A percentile compares a stretch with the other conserved stretches of the same genome.
Evolutionary conservation across 192 early-diverging fungal genomes (phyloP).

Genomic region (Chytriomyces confervae): DNA sequence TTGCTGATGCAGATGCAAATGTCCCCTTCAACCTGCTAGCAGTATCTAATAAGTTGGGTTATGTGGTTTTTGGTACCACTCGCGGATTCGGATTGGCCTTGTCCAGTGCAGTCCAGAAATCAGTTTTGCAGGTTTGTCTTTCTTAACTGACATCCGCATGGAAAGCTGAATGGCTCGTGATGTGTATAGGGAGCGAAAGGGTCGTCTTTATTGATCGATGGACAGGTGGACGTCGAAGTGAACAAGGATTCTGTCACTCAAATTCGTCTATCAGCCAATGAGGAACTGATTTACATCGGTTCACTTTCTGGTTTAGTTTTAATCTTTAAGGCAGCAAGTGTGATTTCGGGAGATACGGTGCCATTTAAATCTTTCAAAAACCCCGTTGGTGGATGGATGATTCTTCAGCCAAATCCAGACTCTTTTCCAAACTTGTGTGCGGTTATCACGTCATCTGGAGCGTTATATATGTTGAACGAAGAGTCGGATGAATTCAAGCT

Average conservation of each 20-base stretch:
- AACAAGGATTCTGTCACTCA: constrained; percentile 14
- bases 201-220: neutral
- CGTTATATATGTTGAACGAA: constrained; percentile 8
- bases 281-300: constrained; percentile 8
- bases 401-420: constrained; percentile 34
- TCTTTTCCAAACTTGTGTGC: constrained; percentile 21
- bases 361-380: constrained; percentile 6
- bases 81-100: constrained; percentile 30
- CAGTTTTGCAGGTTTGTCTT: constrained; percentile 5
- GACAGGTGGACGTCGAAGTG: neutral
- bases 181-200: neutral
- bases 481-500: constrained; percentile 25
- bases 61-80: constrained; percentile 25
- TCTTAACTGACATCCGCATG: neutral
- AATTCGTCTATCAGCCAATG: constrained; percentile 19
- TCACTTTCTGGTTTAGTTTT: constrained; percentile 1
- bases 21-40: constrained; percentile 15
- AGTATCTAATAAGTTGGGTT: constrained; percentile 33
- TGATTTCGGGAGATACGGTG: neutral
- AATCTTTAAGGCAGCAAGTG: neutral
- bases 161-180: neutral
- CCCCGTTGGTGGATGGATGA: constrained; percentile 14
- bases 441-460: neutral
- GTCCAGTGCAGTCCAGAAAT: constrained; percentile 13
- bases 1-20: neutral